A percentile compares a stretch with the other conserved stretches of the same genome.
Conservation (phyloP, 805 yeast species). For the Candida morakotiae region DNA sequence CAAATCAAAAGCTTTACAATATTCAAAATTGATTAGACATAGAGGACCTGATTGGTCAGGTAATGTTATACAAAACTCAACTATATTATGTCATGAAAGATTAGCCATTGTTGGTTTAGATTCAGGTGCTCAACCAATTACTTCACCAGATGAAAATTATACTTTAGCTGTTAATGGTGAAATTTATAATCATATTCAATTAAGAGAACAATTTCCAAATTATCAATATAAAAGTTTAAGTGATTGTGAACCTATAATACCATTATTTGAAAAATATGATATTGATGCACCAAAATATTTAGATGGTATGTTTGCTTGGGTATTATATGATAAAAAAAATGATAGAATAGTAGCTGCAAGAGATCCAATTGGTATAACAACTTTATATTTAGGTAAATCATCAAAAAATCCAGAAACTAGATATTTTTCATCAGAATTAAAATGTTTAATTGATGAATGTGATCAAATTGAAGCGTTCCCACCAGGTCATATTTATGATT, state of each 20-base stretch:
- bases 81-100: conserved; percentile 92
- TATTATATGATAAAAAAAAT: conserved; percentile 72
- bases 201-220: conserved; percentile 70
- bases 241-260: conserved; percentile 98
- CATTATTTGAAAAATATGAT: conserved; percentile 82
- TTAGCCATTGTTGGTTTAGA: conserved; percentile 96
- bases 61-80: conserved; percentile 69
- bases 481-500: conserved; percentile 97
- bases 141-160: conserved; percentile 69
- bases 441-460: conserved; percentile 91
- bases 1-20: conserved; percentile 84
- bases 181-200: conserved; percentile 91
- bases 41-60: conserved; percentile 99
- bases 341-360: conserved; percentile 96
- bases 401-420: conserved; percentile 67
- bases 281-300: conserved; percentile 86
- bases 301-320: conserved; percentile 99
- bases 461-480: conserved; percentile 93
- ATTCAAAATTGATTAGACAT: conserved; percentile 91
- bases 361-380: conserved; percentile 97
- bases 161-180: conserved; percentile 93
- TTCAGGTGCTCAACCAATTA: conserved; percentile 97
- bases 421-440: conserved; percentile 91
- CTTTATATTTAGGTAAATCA: conserved; percentile 90
- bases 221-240: conserved; percentile 81